A percentile compares a stretch with the other conserved stretches of the same genome.
phyloP scores from a whole-genome alignment of 1,284 basidiomycete genomes.

The Exsudoporus floridanus region DNA sequence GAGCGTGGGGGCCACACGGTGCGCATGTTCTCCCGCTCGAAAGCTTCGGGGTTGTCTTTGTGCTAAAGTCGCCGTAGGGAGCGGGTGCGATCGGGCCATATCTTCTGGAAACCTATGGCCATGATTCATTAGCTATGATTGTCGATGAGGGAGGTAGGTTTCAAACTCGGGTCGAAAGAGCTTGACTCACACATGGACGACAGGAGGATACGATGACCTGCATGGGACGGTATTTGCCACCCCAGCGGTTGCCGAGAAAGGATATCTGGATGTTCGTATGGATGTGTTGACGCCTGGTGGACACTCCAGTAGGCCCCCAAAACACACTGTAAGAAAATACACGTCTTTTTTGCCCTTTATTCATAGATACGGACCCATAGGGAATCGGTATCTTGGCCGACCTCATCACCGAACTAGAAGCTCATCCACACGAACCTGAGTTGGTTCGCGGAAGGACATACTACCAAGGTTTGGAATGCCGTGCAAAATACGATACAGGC shows the following conservation, averaged over 20 bases:
- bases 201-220: conserved; percentile 38
- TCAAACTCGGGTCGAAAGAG: background rate
- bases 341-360: background rate
- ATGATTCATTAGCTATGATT: conserved; percentile 54
- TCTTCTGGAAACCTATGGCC: conserved; percentile 51
- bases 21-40: conserved; percentile 2
- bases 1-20: conserved; percentile 56
- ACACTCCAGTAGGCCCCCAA: conserved; percentile 63
- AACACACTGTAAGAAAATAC: conserved; percentile 45
- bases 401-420: conserved; percentile 53
- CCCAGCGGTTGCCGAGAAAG: conserved; percentile 65
- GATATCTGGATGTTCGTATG: conserved; percentile 57
- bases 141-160: conserved; percentile 49
- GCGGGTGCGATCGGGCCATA: conserved; percentile 46
- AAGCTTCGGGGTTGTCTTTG: background rate
- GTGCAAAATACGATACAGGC: conserved; percentile 24
- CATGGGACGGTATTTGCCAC: conserved; percentile 44
- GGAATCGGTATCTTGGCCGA: conserved; percentile 57
- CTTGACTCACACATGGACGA: background rate
- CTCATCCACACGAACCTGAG: conserved; percentile 42
- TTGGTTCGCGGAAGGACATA: conserved; percentile 35
- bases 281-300: conserved; percentile 60
- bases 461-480: conserved; percentile 28
- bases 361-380: conserved; percentile 25
- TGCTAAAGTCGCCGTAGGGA: conserved; percentile 38